Percentiles rank a stretch among this genome's conserved stretches.
Conservation (phyloP, 257 asterid genomes). For the Osmanthus fragrans region DNA sequence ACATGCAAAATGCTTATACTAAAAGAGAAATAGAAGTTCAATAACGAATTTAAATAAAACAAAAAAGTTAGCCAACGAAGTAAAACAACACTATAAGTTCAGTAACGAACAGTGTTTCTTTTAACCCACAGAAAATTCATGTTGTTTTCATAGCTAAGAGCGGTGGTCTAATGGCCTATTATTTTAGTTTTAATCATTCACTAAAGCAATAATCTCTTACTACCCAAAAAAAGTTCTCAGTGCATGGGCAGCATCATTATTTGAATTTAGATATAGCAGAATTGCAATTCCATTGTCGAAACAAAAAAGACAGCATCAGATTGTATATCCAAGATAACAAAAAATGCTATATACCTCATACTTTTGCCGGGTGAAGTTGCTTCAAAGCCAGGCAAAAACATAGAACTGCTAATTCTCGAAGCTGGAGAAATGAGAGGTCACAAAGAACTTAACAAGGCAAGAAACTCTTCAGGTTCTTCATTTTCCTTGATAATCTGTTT, state of each 20-base stretch:
- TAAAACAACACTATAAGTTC: neutral
- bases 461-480: conserved; percentile 52
- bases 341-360: neutral
- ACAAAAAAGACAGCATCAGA: neutral
- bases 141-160: neutral
- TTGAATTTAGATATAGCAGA: neutral
- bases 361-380: neutral
- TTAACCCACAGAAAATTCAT: neutral
- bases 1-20: neutral
- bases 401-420: neutral
- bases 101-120: neutral
- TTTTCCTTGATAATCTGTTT: conserved; percentile 45
- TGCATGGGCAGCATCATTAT: neutral
- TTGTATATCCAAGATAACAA: neutral
- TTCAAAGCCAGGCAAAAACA: neutral
- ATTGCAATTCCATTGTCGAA: neutral
- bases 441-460: conserved; percentile 33
- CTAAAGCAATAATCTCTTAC: neutral
- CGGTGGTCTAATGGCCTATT: neutral
- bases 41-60: neutral
- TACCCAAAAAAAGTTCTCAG: neutral
- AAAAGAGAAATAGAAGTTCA: neutral
- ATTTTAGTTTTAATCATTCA: neutral
- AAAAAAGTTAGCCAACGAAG: neutral
- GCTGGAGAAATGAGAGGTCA: conserved; percentile 3